A percentile compares a stretch with the other conserved stretches of the same genome.
Evolutionary conservation across 306 rosid genomes (phyloP).

Genomic region (Glycine soja): DNA sequence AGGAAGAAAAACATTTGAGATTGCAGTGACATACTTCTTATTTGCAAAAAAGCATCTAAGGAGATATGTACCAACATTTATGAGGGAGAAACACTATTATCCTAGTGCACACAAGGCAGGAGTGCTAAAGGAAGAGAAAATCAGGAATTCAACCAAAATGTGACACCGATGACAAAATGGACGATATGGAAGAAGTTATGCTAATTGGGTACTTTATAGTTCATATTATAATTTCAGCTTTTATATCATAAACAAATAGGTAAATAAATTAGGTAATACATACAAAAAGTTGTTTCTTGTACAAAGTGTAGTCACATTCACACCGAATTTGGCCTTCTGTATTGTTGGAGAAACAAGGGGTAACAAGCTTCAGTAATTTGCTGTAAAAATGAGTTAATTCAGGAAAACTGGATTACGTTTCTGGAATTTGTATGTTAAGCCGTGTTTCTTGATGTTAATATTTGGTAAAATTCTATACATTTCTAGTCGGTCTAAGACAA

Average conservation of each 20-base stretch:
- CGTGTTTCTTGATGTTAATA: slow-evolving; percentile 18
- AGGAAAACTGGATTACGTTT: slow-evolving; percentile 32
- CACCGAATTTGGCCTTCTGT: slow-evolving; percentile 4
- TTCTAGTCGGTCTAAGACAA: slow-evolving; percentile 37
- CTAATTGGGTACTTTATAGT: neutral
- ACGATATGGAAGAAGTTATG: too few relatives aligned
- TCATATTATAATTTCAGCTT: neutral
- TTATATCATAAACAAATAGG: neutral
- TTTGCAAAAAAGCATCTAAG: neutral
- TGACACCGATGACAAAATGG: neutral
- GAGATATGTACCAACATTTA: neutral
- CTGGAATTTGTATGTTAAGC: slow-evolving; percentile 27
- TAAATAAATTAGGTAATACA: neutral
- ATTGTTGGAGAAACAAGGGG: slow-evolving; percentile 12
- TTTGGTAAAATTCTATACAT: slow-evolving; percentile 32
- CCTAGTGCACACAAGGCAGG: neutral
- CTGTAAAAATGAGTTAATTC: slow-evolving; percentile 32
- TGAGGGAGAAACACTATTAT: neutral
- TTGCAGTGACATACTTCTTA: neutral
- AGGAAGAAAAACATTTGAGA: neutral
- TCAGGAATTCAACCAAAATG: neutral
- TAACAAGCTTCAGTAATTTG: slow-evolving; percentile 19
- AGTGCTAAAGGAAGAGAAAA: neutral
- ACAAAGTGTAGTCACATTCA: neutral
- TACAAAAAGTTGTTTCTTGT: slow-evolving; percentile 1